Base-by-base conservation (phyloP, 2,329 filamentous ascomycete genomes). In the Colletotrichum sp. region DNA sequence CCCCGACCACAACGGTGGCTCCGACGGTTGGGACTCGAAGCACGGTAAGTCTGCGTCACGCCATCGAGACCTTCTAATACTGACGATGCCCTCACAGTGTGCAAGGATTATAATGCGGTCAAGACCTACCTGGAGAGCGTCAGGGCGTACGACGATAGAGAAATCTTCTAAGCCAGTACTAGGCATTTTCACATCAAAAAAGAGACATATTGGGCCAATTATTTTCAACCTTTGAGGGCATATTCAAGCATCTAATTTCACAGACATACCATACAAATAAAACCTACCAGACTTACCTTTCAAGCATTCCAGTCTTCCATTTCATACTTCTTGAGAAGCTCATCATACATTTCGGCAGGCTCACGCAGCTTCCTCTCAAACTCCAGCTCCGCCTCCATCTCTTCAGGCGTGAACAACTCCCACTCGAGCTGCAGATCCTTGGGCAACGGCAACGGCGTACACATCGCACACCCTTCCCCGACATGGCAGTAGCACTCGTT, bases 1-100 rank as follows among this genome's bases (percentile, higher is more conserved):
- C 74, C 86, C 86, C 3, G 85, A 87, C 73, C 82, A 87, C 78
- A 88, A 87, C 65, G 85, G 84, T 13, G 86, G 86, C 4, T 86
- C 84, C 4, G 86, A 88, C 71, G 87, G 86, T 8, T 88, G 86
- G 86, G 86, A 88, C 72, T 86, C 85, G 2, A 87, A 86, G 80
- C 86, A 88, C 76, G 82, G 84, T 85, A 78, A 77, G 84, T 79
- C 58, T 18, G 15, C 18, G 2, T 61, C 28, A 18, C 1, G 2
- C n/a, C 13, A 3, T 2, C 18, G 15, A 21, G 55, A 15, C 6
- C 52, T 43, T 18, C 48, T 16, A 12, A 3, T 66, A 55, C 57
- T 73, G 58, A 77, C 72, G n/a, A 9, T 24, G 1, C 12, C 8
- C 4, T 8, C 30, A 24, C 57, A 86, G 86, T 88, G 60, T 88